Conservation (phyloP, 495 filamentous ascomycete genomes). For the Trichoderma reesei region DNA sequence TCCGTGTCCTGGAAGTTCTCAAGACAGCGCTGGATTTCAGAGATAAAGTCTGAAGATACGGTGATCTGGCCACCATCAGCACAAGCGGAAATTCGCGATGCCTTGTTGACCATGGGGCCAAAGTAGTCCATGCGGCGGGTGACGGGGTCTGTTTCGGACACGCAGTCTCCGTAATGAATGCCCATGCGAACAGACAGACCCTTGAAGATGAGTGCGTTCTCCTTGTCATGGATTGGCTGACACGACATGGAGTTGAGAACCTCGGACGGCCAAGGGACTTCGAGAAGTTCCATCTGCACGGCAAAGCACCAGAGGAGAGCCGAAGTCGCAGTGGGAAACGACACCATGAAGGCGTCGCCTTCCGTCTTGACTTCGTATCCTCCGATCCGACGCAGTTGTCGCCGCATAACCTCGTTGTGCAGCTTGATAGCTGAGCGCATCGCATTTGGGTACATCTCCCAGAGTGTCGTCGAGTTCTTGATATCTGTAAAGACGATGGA, state of each 20-base stretch:
- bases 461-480: slow-evolving; percentile 95
- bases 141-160: slow-evolving; percentile 90
- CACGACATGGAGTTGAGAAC: slow-evolving; percentile 80
- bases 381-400: slow-evolving; percentile 85
- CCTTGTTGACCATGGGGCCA: slow-evolving; percentile 97
- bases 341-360: slow-evolving; percentile 99
- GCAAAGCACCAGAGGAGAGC: slow-evolving; percentile 94
- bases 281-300: slow-evolving; percentile 76
- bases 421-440: slow-evolving; percentile 94
- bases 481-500: slow-evolving; percentile 98
- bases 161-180: slow-evolving; percentile 86
- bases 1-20: slow-evolving; percentile 75
- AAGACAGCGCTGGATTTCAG: slow-evolving; percentile 83
- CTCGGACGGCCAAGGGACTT: slow-evolving; percentile 87
- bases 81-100: slow-evolving; percentile 80
- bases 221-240: slow-evolving; percentile 67
- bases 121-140: slow-evolving; percentile 99
- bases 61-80: slow-evolving; percentile 98
- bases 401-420: slow-evolving; percentile 90
- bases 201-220: slow-evolving; percentile 82
- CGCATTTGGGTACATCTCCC: slow-evolving; percentile 87
- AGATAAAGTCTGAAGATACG: slow-evolving; percentile 92
- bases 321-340: slow-evolving; percentile 88
- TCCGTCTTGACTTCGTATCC: slow-evolving; percentile 99
- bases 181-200: slow-evolving; percentile 96